These are phyloP conservation scores for Cladophialophora immunda DNA, from an alignment of 2,329 filamentous ascomycete species.

Conservation along the genomic window DNA sequence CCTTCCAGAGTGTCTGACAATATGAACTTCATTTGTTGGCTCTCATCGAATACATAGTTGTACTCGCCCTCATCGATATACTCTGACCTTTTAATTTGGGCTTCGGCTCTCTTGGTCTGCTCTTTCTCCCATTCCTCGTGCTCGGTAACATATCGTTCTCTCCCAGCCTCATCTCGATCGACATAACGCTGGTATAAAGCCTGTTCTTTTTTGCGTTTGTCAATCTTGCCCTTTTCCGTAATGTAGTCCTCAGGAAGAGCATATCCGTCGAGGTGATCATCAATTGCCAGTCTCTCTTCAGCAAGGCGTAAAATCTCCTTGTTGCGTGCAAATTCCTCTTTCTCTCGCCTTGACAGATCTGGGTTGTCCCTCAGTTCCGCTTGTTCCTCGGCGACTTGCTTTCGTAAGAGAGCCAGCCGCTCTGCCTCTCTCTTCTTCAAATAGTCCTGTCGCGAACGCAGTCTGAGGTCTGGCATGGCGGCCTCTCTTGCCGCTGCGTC, in stretches of 20 bases:
- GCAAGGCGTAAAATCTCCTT: constrained; percentile 81
- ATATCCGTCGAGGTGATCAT: constrained; percentile 92
- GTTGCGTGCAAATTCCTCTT: constrained; percentile 88
- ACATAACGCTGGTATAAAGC: constrained; percentile 90
- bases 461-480: constrained; percentile 80
- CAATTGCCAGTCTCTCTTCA: constrained; percentile 84
- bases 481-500: constrained; percentile 73
- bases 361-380: constrained; percentile 80
- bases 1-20: constrained; percentile 77
- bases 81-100: constrained; percentile 79
- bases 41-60: constrained; percentile 90
- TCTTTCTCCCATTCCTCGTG: constrained; percentile 96
- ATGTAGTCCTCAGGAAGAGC: constrained; percentile 94
- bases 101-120: constrained; percentile 85
- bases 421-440: constrained; percentile 91
- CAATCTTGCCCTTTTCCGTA: constrained; percentile 89
- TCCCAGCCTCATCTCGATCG: constrained; percentile 83
- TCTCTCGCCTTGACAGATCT: constrained; percentile 78
- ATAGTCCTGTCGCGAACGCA: constrained; percentile 89
- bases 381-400: constrained; percentile 89
- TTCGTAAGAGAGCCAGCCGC: constrained; percentile 82
- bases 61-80: constrained; percentile 83
- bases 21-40: constrained; percentile 85
- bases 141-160: constrained; percentile 90
- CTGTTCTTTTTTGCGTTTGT: constrained; percentile 85